Evolutionary conservation across 495 filamentous ascomycete species (phyloP), one percentile per base, ranked within the genome.

Genomic region (Aspergillus diversus): DNA sequence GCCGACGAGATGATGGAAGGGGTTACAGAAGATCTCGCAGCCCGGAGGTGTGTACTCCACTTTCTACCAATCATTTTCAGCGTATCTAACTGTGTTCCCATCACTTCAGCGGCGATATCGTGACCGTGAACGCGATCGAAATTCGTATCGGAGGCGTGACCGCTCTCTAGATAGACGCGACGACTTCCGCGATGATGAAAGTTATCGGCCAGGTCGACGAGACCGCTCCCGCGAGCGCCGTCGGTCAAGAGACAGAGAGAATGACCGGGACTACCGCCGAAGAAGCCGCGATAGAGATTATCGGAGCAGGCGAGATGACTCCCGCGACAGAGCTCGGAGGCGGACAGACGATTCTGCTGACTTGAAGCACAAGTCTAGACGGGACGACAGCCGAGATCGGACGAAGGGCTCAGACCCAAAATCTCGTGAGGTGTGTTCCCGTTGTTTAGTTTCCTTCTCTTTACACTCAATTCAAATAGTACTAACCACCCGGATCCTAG

Each of bases 261-360:
- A 75, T 47, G 82, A 84, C 33, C 84, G 84, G 57, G 86, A 89
- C 54, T 79, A 86, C 71, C 84, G 86, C 57, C 81, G 86, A 63
- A 80, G 85, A 61, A 90, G 89, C 69, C 84, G 88, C 69, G 91
- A 93, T 46, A 85, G 88, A 74, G 90, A 92, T 66, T 82, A 88
- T 67, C 86, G 90, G 75, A 76, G 77, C 65, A 90, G 90, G 82
- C 89, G 88, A 86, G 90, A 92, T 81, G 89, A 90, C 66, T 92
- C 90, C 73, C 86, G 88, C 75, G 90, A 92, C 67, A 85, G 86
- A 69, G 81, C 75, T 65, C 86, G 85, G 74, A 83, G 83, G 68
- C 87, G 88, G 71, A 86, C 85, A 74, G 89, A 92, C 75, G 89
- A 86, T 79, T 88, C 90, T 81, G 85, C 88, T 86, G 90, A 93